Evolutionary conservation across 2,329 filamentous ascomycete genomes (phyloP).

Genomic region (Sporothrix euskadiensis): DNA sequence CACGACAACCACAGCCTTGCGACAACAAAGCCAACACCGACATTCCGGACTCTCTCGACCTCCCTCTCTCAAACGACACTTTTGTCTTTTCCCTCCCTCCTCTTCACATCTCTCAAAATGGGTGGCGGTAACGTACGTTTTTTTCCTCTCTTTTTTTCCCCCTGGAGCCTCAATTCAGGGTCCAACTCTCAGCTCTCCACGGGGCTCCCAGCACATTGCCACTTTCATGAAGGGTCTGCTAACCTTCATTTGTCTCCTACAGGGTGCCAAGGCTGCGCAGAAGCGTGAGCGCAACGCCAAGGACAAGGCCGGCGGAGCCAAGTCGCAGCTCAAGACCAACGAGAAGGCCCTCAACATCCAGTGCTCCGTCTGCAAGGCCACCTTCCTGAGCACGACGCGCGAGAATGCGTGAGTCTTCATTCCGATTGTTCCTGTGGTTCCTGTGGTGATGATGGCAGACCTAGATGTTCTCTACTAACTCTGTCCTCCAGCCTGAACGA

Average conservation of each 20-base stretch:
- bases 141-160: neutral
- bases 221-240: neutral
- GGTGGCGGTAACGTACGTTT: slow-evolving; percentile 41
- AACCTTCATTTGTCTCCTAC: slow-evolving; percentile 14
- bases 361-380: slow-evolving; percentile 74
- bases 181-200: neutral
- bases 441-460: neutral
- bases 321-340: slow-evolving; percentile 72
- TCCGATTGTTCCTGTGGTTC: too few relatives aligned
- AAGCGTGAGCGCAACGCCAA: slow-evolving; percentile 73
- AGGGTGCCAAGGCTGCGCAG: slow-evolving; percentile 50
- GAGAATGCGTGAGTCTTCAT: slow-evolving; percentile 60
- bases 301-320: slow-evolving; percentile 53
- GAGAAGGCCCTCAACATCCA: slow-evolving; percentile 72
- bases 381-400: slow-evolving; percentile 76
- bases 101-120: slow-evolving; percentile 34
- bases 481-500: slow-evolving; percentile 58
- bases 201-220: neutral
- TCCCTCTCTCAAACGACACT: neutral
- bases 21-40: neutral
- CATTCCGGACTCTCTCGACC: neutral
- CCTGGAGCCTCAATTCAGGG: neutral
- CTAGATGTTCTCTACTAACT: neutral
- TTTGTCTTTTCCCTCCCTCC: neutral
- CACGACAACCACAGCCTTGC: slow-evolving; percentile 13